Evolutionary conservation across 176 grass and related monocot species (phyloP).

Genomic region (Phoenix roebelenii): DNA sequence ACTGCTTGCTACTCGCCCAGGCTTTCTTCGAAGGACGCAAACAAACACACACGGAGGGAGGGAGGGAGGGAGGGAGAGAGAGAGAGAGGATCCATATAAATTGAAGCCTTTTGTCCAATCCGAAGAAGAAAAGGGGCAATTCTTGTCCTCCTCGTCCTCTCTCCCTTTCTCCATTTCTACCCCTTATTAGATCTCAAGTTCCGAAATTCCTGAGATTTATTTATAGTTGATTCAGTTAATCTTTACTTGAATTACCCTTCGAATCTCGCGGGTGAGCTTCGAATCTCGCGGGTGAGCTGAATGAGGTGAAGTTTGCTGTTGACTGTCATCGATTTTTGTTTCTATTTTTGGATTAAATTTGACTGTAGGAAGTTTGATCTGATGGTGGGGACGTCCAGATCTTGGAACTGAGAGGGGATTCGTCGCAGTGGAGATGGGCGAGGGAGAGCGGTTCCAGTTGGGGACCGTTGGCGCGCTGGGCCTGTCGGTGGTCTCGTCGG

Average conservation of each 20-base stretch:
- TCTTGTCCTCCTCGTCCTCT: background rate
- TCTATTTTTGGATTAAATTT: background rate
- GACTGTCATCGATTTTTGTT: background rate
- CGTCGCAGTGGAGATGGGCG: conserved; percentile 45
- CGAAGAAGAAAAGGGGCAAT: background rate
- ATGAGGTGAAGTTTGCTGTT: background rate
- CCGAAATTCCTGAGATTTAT: background rate
- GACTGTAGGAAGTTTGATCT: background rate
- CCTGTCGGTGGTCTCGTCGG: conserved; percentile 91
- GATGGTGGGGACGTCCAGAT: background rate
- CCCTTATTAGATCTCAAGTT: background rate
- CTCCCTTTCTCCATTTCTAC: background rate
- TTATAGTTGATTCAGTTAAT: background rate
- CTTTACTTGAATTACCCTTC: background rate
- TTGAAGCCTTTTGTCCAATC: background rate
- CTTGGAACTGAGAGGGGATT: background rate
- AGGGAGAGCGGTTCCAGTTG: conserved; percentile 77
- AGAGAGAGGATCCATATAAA: background rate
- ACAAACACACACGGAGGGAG: too few species aligned
- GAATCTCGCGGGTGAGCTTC: background rate
- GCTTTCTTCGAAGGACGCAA: too few species aligned
- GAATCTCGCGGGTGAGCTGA: background rate
- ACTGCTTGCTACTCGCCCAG: too few species aligned
- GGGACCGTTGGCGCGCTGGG: conserved; percentile 84
- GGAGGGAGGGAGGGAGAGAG: background rate